Conservation (phyloP, 73 alveolate species). For the Tetrahymena elliotti region DNA sequence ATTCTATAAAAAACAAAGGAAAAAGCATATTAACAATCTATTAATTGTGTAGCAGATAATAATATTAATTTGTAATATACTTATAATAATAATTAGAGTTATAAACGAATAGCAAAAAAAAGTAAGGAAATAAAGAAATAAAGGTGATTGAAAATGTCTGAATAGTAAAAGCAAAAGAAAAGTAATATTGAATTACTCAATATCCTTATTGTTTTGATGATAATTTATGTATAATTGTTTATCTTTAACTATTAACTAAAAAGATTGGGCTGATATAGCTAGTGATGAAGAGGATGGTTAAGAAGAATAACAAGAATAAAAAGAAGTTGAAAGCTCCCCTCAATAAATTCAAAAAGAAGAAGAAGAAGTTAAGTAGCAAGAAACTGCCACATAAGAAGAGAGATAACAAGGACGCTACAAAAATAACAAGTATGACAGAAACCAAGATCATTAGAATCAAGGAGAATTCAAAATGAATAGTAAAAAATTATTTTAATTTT, state of each 20-base stretch:
- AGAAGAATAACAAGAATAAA: neutral
- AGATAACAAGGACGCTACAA: neutral
- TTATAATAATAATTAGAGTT: too few species aligned
- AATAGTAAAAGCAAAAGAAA: neutral
- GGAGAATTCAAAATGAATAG: neutral
- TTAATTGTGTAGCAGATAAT: too few species aligned
- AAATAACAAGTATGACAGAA: too few species aligned
- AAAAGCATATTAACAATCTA: neutral
- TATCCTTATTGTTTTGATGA: too few species aligned
- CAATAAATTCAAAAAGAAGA: neutral
- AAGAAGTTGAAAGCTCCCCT: neutral
- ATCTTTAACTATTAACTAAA: neutral
- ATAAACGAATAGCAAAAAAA: neutral
- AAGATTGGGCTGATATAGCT: neutral
- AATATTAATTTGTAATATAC: neutral
- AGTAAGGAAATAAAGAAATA: neutral
- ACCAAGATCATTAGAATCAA: too few species aligned
- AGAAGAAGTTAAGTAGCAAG: neutral
- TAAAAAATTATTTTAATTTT: neutral
- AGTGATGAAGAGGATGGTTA: neutral
- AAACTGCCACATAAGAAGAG: neutral
- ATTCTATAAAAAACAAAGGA: neutral
- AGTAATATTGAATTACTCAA: neutral
- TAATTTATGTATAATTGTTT: neutral
- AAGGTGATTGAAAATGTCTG: neutral